These are phyloP conservation scores for Solanum pennellii DNA, from an alignment of 257 asterid species.

Conservation along the genomic window DNA sequence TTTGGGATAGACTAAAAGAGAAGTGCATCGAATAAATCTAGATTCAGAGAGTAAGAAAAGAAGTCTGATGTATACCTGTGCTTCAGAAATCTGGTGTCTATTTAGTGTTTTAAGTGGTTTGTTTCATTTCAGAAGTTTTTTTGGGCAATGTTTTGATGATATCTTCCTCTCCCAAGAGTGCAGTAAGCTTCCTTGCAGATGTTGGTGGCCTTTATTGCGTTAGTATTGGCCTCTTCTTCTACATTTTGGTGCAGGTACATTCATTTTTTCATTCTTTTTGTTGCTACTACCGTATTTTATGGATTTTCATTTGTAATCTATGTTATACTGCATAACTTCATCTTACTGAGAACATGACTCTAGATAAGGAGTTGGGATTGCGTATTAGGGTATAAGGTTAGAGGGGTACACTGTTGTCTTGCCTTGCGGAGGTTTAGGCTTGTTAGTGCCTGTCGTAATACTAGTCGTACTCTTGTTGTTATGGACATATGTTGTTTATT, in stretches of 20 bases:
- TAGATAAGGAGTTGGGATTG: neutral
- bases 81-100: neutral
- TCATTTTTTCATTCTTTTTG: conserved; percentile 7
- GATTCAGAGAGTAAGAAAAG: neutral
- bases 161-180: conserved; percentile 44
- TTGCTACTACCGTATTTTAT: neutral
- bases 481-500: neutral
- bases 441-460: neutral
- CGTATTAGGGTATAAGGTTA: neutral
- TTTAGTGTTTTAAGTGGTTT: neutral
- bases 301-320: neutral
- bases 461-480: neutral
- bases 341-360: neutral
- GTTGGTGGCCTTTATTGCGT: conserved; percentile 93
- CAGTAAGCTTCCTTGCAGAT: conserved; percentile 99
- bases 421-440: neutral
- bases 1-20: neutral
- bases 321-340: neutral
- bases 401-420: neutral
- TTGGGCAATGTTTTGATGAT: conserved; percentile 13
- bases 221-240: conserved; percentile 81
- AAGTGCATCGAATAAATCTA: neutral
- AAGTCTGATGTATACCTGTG: neutral
- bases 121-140: neutral
- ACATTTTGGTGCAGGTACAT: conserved; percentile 78